Percentiles rank a stretch among this genome's conserved stretches.
phyloP scores from a whole-genome alignment of 257 asterid species.

The Avicennia marina region DNA sequence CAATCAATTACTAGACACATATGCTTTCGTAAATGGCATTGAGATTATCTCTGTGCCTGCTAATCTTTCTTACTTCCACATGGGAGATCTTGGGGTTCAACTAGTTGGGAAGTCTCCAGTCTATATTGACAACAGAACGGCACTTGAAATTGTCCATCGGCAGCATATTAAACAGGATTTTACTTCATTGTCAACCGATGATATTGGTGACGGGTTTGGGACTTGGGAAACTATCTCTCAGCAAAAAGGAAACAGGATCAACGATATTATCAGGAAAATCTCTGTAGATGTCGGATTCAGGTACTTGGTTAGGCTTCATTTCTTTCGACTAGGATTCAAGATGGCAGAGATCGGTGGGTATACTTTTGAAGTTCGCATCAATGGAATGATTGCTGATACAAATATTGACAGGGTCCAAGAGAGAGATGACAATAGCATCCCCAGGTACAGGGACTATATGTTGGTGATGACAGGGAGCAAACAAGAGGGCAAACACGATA shows the following conservation, averaged over 20 bases:
- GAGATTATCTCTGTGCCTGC: not conserved
- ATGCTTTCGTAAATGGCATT: slow-evolving; percentile 14
- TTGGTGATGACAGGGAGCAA: slow-evolving; percentile 31
- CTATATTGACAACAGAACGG: no score
- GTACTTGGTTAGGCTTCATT: slow-evolving; percentile 72
- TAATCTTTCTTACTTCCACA: no score
- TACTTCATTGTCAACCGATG: slow-evolving; percentile 16
- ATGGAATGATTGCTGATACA: slow-evolving; percentile 23
- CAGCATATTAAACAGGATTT: no score
- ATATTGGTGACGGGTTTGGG: slow-evolving; percentile 19
- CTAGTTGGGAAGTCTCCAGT: no score
- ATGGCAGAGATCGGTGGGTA: slow-evolving; percentile 28
- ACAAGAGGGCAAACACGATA: slow-evolving; percentile 17
- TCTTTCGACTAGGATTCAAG: slow-evolving; percentile 32
- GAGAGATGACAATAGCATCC: slow-evolving; percentile 21
- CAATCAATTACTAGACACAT: not conserved
- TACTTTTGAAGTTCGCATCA: slow-evolving; percentile 24
- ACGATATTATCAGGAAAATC: slow-evolving; percentile 26
- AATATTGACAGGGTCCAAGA: slow-evolving; percentile 22
- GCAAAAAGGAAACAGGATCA: slow-evolving; percentile 7
- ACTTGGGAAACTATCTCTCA: slow-evolving; percentile 19
- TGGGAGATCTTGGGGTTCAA: no score
- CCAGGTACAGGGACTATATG: slow-evolving; percentile 26
- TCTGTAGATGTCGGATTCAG: slow-evolving; percentile 41
- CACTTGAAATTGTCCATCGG: no score